A percentile compares a stretch with the other conserved stretches of the same genome.
Conservation (phyloP, 768 basidiomycete species). For the Chlorophyllum brunneum region DNA sequence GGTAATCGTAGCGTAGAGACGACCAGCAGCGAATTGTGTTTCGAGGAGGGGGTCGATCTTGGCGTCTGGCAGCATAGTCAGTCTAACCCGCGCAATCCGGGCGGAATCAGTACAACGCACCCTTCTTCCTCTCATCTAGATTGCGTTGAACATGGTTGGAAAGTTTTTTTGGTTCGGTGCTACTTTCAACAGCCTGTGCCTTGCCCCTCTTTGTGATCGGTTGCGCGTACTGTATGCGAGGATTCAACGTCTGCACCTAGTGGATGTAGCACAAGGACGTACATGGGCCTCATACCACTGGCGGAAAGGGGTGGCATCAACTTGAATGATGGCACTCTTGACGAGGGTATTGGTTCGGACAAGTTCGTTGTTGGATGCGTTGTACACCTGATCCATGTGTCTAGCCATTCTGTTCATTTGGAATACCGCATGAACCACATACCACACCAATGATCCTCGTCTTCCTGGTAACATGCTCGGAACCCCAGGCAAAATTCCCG, state of each 20-base stretch:
- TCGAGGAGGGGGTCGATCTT: conserved; percentile 92
- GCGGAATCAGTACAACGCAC: conserved; percentile 31
- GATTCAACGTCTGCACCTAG: neutral
- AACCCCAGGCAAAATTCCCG: conserved; percentile 99
- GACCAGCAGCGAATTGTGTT: conserved; percentile 88
- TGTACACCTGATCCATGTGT: conserved; percentile 71
- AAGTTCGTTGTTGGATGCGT: conserved; percentile 99
- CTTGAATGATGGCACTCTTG: conserved; percentile 93
- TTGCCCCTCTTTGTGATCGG: conserved; percentile 92
- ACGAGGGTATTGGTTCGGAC: conserved; percentile 99
- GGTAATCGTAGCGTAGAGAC: conserved; percentile 89
- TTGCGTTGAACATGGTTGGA: conserved; percentile 89
- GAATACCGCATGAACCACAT: conserved; percentile 31
- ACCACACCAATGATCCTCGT: conserved; percentile 96
- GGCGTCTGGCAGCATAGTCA: conserved; percentile 49
- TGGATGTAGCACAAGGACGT: conserved; percentile 32
- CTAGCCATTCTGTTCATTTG: neutral
- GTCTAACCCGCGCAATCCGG: neutral
- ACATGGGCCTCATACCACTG: conserved; percentile 99
- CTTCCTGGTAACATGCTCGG: conserved; percentile 91
- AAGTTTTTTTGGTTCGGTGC: conserved; percentile 66
- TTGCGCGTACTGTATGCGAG: conserved; percentile 73
- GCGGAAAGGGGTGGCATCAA: conserved; percentile 98
- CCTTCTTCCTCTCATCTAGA: conserved; percentile 89
- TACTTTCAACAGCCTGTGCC: conserved; percentile 35